Conservation (phyloP, 345 rosid species). For the Angophora floribunda region DNA sequence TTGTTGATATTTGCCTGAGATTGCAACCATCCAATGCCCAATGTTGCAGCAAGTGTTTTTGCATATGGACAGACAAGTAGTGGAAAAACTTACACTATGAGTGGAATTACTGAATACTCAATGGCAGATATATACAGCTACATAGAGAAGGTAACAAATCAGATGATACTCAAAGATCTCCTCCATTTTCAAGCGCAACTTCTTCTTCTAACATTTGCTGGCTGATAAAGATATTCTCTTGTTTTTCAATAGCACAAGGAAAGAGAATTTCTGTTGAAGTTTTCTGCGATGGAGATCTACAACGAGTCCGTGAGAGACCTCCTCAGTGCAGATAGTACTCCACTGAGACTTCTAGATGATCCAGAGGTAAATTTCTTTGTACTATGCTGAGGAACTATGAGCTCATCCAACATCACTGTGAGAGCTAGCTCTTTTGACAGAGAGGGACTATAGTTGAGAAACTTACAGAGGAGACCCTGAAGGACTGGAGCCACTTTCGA, state of each 20-base stretch:
- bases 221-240: not conserved
- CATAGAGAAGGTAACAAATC: slow-evolving; percentile 39
- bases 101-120: slow-evolving; percentile 67
- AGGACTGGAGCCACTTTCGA: slow-evolving; percentile 65
- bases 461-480: slow-evolving; percentile 67
- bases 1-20: not conserved
- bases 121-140: slow-evolving; percentile 78
- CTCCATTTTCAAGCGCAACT: not conserved
- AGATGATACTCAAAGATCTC: not conserved
- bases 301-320: slow-evolving; percentile 95
- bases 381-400: not conserved
- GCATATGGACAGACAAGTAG: slow-evolving; percentile 99
- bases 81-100: slow-evolving; percentile 94
- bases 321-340: slow-evolving; percentile 52
- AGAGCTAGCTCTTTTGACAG: slow-evolving; percentile 23
- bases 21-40: not conserved
- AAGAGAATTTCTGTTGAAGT: slow-evolving; percentile 65
- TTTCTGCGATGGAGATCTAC: slow-evolving; percentile 95
- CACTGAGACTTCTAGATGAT: slow-evolving; percentile 88
- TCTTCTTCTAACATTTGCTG: not conserved
- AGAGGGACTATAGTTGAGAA: slow-evolving; percentile 91
- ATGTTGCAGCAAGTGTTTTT: slow-evolving; percentile 71
- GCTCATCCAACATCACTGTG: not conserved
- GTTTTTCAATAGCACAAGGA: slow-evolving; percentile 57
- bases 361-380: slow-evolving; percentile 60